phyloP scores from a whole-genome alignment of 2,329 filamentous ascomycete species.

The Arthroderma sp. region DNA sequence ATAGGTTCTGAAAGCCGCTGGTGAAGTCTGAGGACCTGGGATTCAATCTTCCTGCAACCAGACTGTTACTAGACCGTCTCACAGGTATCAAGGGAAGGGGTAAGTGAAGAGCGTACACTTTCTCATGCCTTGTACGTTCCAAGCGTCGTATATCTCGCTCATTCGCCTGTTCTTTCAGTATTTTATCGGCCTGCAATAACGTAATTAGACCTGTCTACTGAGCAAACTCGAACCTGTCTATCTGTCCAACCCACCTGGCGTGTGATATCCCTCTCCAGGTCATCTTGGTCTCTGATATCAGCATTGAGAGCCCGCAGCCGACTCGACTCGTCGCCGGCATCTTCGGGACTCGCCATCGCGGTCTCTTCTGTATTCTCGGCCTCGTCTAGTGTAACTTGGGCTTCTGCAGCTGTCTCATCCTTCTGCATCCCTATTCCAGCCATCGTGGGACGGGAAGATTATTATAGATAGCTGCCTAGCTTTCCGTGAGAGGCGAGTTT shows the following conservation, averaged over 20 bases:
- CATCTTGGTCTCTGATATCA: slow-evolving; percentile 71
- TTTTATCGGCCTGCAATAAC: slow-evolving; percentile 41
- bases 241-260: slow-evolving; percentile 35
- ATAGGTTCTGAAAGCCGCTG: slow-evolving; percentile 45
- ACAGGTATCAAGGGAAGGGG: background rate
- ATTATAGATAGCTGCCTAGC: background rate
- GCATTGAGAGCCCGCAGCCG: slow-evolving; percentile 53
- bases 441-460: background rate
- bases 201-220: background rate
- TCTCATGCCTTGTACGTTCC: slow-evolving; percentile 44
- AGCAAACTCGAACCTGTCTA: background rate
- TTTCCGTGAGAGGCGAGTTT: background rate
- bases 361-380: background rate
- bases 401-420: background rate
- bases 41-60: slow-evolving; percentile 44
- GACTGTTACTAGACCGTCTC: background rate
- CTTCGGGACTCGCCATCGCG: background rate
- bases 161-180: slow-evolving; percentile 50
- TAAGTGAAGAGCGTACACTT: slow-evolving; percentile 28
- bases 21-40: slow-evolving; percentile 50
- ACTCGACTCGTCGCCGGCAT: slow-evolving; percentile 42
- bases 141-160: slow-evolving; percentile 52
- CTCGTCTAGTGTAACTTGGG: background rate
- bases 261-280: slow-evolving; percentile 76
- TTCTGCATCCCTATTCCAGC: background rate